Base-by-base conservation (phyloP, 495 filamentous ascomycete genomes). In the Astrothelium subdiscretum region DNA sequence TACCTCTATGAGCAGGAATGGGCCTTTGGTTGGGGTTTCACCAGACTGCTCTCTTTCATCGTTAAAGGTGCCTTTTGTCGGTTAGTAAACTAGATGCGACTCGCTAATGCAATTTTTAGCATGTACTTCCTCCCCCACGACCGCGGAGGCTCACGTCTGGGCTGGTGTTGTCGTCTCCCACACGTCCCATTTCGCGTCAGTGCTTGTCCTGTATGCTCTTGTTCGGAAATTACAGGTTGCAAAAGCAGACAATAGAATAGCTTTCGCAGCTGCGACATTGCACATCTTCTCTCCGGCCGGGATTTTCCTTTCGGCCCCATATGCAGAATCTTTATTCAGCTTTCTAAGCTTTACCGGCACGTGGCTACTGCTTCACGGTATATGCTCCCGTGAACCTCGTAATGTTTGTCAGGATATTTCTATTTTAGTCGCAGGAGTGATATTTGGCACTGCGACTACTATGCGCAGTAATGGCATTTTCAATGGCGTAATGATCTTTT, bases 1-100 rank as follows among this genome's bases (percentile, higher is more conserved):
- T 91, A 97, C 64, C 58, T 85, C 11, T 92, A 87, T 74, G 94
- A 98, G 74, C 95, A 98, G 75, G 91, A 97, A 75, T 97, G 92
- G 91, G 94, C 95, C 0, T 98, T 96, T 76, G 87, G 90, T 24
- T 83, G 78, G 72, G 84, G 83, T 1, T 83, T 86, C 63, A 80
- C 86, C 3, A 73, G 77, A 52, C 59, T 83, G 8, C 40, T 65
- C 35, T 66, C 67, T 12, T 60, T 57, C n/a, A 58, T 60, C 32
- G 54, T 64, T 31, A 65, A 70, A 52, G 48, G 48, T 29, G 8
- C 48, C 29, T 24, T 15, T 38, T 38, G 48, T 6, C 15, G 12
- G 20, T 29, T 10, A 26, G 8, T 27, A 54, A 26, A 26, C 24
- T 5, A 29, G 24, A 20, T 26, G 20, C 29, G 20, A 54, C 8